These are phyloP conservation scores for Trichoderma afroharzianum DNA, from an alignment of 2,329 filamentous ascomycete genomes.

Conservation along the genomic window DNA sequence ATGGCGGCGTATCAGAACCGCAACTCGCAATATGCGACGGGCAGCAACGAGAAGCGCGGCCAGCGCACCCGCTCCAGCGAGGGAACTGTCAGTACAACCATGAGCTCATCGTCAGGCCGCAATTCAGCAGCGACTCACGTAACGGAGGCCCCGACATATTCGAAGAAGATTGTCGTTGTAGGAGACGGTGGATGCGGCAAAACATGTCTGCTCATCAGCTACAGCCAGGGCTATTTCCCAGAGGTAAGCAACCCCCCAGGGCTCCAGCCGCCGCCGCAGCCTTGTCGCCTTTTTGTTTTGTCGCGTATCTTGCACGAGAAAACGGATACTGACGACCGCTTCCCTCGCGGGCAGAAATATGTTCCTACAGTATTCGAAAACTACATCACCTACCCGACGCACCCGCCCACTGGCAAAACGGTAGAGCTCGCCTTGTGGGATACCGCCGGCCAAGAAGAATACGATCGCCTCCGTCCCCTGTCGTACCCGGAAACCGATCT, in stretches of 20 bases:
- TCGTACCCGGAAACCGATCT: conserved; percentile 98
- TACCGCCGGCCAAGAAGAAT: conserved; percentile 97
- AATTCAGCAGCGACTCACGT: conserved; percentile 79
- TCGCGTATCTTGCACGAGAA: background rate
- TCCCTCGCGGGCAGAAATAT: conserved; percentile 75
- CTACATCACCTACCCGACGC: conserved; percentile 96
- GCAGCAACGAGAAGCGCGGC: conserved; percentile 40
- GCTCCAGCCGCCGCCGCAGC: background rate
- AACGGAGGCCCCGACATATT: conserved; percentile 88
- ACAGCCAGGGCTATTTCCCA: conserved; percentile 97
- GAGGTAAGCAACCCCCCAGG: conserved; percentile 61
- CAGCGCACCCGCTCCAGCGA: conserved; percentile 71
- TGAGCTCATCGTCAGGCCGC: conserved; percentile 69
- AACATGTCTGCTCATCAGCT: conserved; percentile 97
- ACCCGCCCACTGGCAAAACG: conserved; percentile 83
- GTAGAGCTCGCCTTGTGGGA: conserved; percentile 98
- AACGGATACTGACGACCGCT: background rate
- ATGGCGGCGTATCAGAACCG: conserved; percentile 55
- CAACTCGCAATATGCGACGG: conserved; percentile 49
- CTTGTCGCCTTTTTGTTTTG: background rate
- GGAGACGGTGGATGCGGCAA: conserved; percentile 98
- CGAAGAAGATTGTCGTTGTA: conserved; percentile 98
- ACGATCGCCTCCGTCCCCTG: conserved; percentile 89
- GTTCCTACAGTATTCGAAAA: conserved; percentile 99
- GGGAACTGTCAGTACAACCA: conserved; percentile 82